Base-by-base conservation (phyloP, 208 protist genomes). In the Herpetomonas tarakana region DNA sequence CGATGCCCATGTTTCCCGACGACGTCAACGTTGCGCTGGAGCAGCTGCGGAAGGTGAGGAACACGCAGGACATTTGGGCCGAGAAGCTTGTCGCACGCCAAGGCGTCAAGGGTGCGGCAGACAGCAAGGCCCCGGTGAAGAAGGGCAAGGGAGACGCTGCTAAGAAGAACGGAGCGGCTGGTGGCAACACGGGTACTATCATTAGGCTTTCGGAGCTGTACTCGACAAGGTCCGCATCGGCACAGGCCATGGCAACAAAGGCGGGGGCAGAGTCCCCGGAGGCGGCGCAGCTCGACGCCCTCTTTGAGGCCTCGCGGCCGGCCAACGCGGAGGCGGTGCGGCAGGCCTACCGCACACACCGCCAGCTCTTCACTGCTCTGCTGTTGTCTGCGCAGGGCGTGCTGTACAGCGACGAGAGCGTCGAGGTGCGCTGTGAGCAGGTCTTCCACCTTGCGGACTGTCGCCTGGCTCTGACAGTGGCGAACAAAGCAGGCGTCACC, bases 1-100 rank as follows among this genome's bases (percentile, higher is more conserved):
- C 79, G 16, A 84, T 95, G 60, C 92, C 92, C 19, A 49, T 68
- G 4, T 88, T 89, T 62, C 44, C 58, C n/a, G 71, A 72, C 31
- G 65, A 76, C 26, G 66, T 74, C 19, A 71, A 71, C 62, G 65
- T 62, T 19, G 67, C 72, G 39, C 74, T 82, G 46, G 60, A 77
- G 6, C 60, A 65, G 29, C 62, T 64, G 59, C 61, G 54, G 25
- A 27, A 78, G 29, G 47, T 57, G 49, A 53, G 65, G 44, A 64
- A 65, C 44, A 52, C 59, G 47, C 64, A 71, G 27, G 69, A 84
- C 38, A 56, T 83, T 25, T 83, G 77, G 77, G 58, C 64, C 2
- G 62, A 57, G 3, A 83, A 79, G 52, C 61, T 76, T 16, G 35
- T 76, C 1, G 74, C 70, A 19, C 63, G 65, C 30, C 63, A 64